Evolutionary conservation across 2,329 filamentous ascomycete genomes (phyloP).

Genomic region (Fusarium beomiforme): DNA sequence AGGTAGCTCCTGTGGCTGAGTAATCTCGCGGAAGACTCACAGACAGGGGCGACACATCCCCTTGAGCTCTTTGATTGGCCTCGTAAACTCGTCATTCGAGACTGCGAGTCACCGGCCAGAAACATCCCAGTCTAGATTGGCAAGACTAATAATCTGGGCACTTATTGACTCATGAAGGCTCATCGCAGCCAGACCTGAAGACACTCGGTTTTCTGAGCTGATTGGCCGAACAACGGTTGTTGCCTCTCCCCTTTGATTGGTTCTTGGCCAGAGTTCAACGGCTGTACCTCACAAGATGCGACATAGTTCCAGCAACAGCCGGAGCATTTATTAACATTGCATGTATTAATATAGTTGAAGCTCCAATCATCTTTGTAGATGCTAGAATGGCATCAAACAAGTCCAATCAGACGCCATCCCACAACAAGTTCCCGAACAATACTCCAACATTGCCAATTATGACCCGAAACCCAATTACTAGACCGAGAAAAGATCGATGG

Average conservation of each 20-base stretch:
- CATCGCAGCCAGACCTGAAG: not conserved
- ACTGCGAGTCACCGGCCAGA: constrained; percentile 29
- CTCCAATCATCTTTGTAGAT: not conserved
- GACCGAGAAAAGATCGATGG: not conserved
- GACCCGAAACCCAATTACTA: not conserved
- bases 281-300: not conserved
- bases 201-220: not conserved
- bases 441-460: not conserved
- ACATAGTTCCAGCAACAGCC: not conserved
- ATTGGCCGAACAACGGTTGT: not conserved
- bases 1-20: constrained; percentile 31
- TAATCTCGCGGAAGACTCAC: constrained; percentile 20
- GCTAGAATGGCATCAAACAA: not conserved
- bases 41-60: not conserved
- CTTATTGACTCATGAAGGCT: constrained; percentile 12
- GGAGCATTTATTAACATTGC: not conserved
- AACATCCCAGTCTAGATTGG: not conserved
- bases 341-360: not conserved
- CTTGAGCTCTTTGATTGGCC: constrained; percentile 23
- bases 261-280: not conserved
- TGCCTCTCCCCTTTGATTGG: not conserved
- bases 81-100: not conserved
- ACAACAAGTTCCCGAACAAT: no score
- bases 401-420: not conserved
- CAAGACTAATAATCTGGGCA: not conserved